Base-by-base conservation (phyloP, 306 rosid species). In the Corylus avellana region DNA sequence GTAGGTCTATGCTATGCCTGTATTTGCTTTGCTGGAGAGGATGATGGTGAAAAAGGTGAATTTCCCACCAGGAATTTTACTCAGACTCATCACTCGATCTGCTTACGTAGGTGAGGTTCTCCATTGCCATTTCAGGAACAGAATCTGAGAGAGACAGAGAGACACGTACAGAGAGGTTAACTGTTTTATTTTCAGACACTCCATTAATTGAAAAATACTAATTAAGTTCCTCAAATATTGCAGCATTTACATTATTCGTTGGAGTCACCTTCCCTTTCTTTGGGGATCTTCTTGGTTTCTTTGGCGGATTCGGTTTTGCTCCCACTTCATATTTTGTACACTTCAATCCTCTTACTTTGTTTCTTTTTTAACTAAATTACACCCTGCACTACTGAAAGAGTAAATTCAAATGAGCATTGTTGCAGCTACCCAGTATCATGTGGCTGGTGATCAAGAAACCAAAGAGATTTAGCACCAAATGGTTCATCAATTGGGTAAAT, bases 271-370 rank as follows among this genome's bases (percentile, higher is more conserved):
- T 94, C 84, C 97, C 97, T 64, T 94, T 94, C 92, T 94, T 94
- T 42, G 98, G 98, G 18, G 98, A 94, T 83, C 94, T 94, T 73
- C 97, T 94, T 74, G 98, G 97, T 56, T 92, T 94, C 93, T 94
- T 94, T 48, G 98, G 97, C 46, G 97, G 97, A 72, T 94, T 94
- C 75, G 98, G 98, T 42, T 94, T 94, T 73, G 96, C 97, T 70
- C 98, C 97, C 39, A 94, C 97, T 62, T 82, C 98, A 14, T 91
- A 83, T 75, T 92, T 94, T 74, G 97, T 91, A 88, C 87, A 87
- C 2, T 72, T 78, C 25, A 49, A 47, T 49, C 25, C 51, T 37
- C 22, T 70, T 67, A 49, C n/a, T 18, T 12, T 4, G 57, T 70
- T n/a, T 13, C 8, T 64, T 12, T 46, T 55, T 68, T 44, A 58